Evolutionary conservation across 306 rosid genomes (phyloP), one percentile per base, ranked within the genome.

Genomic region (Leucaena leucocephala): DNA sequence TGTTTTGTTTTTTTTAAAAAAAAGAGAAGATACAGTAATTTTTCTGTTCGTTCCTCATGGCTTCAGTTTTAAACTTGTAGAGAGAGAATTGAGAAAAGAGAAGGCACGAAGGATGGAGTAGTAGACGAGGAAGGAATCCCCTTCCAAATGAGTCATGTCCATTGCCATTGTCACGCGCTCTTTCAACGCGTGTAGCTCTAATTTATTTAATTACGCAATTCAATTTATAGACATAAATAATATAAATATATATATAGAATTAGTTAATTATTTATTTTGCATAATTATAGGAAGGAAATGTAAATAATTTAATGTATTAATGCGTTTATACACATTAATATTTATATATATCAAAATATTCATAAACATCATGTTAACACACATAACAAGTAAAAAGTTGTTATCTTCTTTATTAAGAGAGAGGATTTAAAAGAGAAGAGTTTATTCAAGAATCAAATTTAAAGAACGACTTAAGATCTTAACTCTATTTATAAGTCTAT

Each of bases 111-210:
- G 52, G 58, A 1, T 46, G 43, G 75, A 46, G 75, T 46, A 1
- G 59, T 1, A 6, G 75, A 12, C 15, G 59, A 70, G 76, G 45
- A 50, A 71, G 16, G 75, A 35, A 71, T 71, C 75, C 16, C 40
- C 62, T n/a, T 39, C 5, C 10, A 34, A 71, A 33, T 43, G 27
- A 48, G 63, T 40, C 63, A 27, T 33, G 75, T 43, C 50, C 74
- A 6, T 22, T 22, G 34, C 33, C 21, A 3, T 0, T 2, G 35
- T 34, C 76, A 71, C 76, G 76, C 76, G 76, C 62, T 50, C 43
- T 33, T 33, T 27, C 3, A 46, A 27, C 59, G 42, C 75, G 62
- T 8, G 63, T 19, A 19, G 4, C 8, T 3, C 36, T 42, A 14
- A 38, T 64, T 36, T 7, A 38, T 40, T 66, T 66, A 40, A 16